phyloP scores from a whole-genome alignment of 2,329 filamentous ascomycete genomes.

The Trichocomaceae sp. region DNA sequence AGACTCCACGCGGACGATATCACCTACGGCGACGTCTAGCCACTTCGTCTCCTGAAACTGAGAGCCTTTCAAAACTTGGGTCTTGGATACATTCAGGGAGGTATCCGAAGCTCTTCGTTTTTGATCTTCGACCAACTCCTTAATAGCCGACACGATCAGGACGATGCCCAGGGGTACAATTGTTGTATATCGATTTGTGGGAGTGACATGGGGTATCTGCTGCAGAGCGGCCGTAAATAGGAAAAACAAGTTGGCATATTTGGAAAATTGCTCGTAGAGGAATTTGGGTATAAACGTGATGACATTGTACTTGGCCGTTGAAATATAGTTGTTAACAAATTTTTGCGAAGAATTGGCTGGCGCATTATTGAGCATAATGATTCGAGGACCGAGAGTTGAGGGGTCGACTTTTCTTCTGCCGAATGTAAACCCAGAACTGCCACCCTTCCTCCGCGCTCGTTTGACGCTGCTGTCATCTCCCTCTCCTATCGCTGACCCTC shows the following conservation, averaged over 20 bases:
- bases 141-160: constrained; percentile 86
- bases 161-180: constrained; percentile 91
- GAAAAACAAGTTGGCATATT: constrained; percentile 99
- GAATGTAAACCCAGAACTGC: constrained; percentile 78
- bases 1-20: constrained; percentile 86
- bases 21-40: constrained; percentile 88
- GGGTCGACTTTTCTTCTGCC: constrained; percentile 79
- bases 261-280: constrained; percentile 95
- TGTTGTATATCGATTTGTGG: constrained; percentile 92
- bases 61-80: constrained; percentile 74
- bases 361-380: constrained; percentile 94
- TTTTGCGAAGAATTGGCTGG: constrained; percentile 84
- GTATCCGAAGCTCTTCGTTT: constrained; percentile 81
- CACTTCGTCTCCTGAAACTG: constrained; percentile 82
- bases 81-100: constrained; percentile 79
- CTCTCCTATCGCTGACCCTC: constrained; percentile 29
- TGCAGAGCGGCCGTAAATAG: constrained; percentile 91
- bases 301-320: constrained; percentile 94
- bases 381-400: constrained; percentile 79
- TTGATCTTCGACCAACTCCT: constrained; percentile 91
- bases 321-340: constrained; percentile 94
- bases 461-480: constrained; percentile 29
- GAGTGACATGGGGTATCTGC: constrained; percentile 90
- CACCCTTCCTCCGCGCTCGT: constrained; percentile 51
- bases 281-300: constrained; percentile 94